A percentile compares a stretch with the other conserved stretches of the same genome.
These are phyloP conservation scores for Micromonas pusilla DNA, from an alignment of 139 green algal genomes.

Conservation along the genomic window DNA sequence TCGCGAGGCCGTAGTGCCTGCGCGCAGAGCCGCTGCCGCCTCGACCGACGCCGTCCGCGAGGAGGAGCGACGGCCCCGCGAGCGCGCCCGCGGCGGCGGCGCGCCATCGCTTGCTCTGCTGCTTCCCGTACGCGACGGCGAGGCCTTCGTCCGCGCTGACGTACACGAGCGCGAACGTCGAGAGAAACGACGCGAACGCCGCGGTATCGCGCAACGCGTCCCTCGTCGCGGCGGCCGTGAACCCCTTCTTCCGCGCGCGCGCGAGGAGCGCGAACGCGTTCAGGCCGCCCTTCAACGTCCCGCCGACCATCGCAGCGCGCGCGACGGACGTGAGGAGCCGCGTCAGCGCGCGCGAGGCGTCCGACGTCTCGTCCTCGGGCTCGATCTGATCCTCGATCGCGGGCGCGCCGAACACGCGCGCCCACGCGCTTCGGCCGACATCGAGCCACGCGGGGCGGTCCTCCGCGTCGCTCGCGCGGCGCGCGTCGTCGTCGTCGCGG, in stretches of 20 bases:
- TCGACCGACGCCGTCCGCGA: slow-evolving; percentile 39
- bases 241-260: neutral
- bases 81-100: slow-evolving; percentile 60
- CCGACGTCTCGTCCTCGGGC: neutral
- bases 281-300: neutral
- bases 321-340: neutral
- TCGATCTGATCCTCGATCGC: neutral
- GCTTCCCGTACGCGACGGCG: neutral
- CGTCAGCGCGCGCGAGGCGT: neutral
- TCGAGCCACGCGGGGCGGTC: neutral
- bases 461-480: neutral
- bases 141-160: slow-evolving; percentile 14
- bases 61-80: slow-evolving; percentile 73
- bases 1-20: slow-evolving; percentile 71
- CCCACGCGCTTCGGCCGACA: neutral
- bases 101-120: slow-evolving; percentile 47
- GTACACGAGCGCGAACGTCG: slow-evolving; percentile 18
- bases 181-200: slow-evolving; percentile 5
- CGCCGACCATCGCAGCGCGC: neutral
- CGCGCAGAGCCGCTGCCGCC: slow-evolving; percentile 32
- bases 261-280: neutral
- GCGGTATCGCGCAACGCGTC: neutral
- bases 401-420: neutral
- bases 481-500: neutral
- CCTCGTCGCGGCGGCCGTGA: too few species aligned